Evolutionary conservation across 129 eudicot species (phyloP).

Genomic region (Arctium minus): DNA sequence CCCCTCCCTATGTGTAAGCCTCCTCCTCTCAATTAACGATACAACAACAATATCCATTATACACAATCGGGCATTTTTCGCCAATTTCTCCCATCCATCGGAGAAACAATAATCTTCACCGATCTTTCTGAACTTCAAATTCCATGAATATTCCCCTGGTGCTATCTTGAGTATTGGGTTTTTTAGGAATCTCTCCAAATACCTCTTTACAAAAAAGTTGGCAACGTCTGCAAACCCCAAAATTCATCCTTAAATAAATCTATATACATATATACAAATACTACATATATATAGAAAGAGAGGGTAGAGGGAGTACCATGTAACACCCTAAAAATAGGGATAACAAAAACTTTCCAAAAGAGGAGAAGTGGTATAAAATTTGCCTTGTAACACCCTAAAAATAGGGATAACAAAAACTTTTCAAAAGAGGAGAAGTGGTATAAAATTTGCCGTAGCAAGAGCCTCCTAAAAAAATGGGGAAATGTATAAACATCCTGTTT

Average conservation of each 20-base stretch:
- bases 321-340: too few species aligned
- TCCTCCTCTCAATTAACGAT: background rate
- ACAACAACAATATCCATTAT: conserved; percentile 15
- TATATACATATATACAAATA: background rate
- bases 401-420: too few species aligned
- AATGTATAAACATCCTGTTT: too few species aligned
- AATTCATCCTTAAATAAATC: background rate
- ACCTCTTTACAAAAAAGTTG: conserved; percentile 7
- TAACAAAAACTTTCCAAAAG: too few species aligned
- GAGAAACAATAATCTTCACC: conserved; percentile 30
- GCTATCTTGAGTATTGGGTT: conserved; percentile 11
- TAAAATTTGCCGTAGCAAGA: too few species aligned
- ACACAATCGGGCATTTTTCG: conserved; percentile 4
- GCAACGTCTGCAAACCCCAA: conserved; percentile 12
- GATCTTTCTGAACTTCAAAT: conserved; percentile 6
- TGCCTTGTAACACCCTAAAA: too few species aligned
- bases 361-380: too few species aligned
- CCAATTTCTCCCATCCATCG: conserved; percentile 29
- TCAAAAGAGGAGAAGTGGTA: too few species aligned
- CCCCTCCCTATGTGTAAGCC: too few species aligned
- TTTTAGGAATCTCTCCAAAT: conserved; percentile 10
- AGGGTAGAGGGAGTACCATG: conserved; percentile 19
- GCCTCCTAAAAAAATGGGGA: too few species aligned
- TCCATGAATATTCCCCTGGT: conserved; percentile 21
- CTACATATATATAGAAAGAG: background rate